phyloP scores from a whole-genome alignment of 768 basidiomycete species.

The Lyophyllum atratum region DNA sequence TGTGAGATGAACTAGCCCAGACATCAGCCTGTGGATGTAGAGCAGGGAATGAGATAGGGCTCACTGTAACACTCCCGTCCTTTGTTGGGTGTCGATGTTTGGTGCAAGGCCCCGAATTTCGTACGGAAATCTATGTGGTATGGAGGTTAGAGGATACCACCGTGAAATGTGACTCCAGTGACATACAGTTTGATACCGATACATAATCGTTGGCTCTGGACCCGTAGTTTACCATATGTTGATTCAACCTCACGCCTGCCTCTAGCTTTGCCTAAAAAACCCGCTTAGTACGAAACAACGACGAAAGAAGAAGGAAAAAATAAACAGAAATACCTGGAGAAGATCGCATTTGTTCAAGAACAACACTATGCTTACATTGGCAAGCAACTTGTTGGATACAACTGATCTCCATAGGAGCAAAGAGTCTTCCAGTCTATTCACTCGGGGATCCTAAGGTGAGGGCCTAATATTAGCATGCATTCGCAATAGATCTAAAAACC shows the following conservation, averaged over 20 bases:
- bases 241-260: slow-evolving; percentile 69
- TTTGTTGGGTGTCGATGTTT: slow-evolving; percentile 66
- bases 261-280: slow-evolving; percentile 65
- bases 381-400: slow-evolving; percentile 71
- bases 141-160: slow-evolving; percentile 1
- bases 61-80: slow-evolving; percentile 73
- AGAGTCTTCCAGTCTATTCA: slow-evolving; percentile 83
- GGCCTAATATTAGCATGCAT: slow-evolving; percentile 11
- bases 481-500: slow-evolving; percentile 6
- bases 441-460: slow-evolving; percentile 56
- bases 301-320: not conserved
- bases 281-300: not conserved
- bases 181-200: slow-evolving; percentile 71
- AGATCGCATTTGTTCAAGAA: slow-evolving; percentile 85
- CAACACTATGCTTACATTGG: slow-evolving; percentile 74
- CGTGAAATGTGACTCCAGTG: not conserved
- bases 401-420: slow-evolving; percentile 73
- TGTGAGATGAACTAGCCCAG: slow-evolving; percentile 66
- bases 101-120: slow-evolving; percentile 73
- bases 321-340: slow-evolving; percentile 49
- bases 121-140: slow-evolving; percentile 61
- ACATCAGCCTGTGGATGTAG: not conserved
- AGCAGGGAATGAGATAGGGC: slow-evolving; percentile 22
- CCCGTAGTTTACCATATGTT: slow-evolving; percentile 71
- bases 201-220: slow-evolving; percentile 81